A percentile compares a stretch with the other conserved stretches of the same genome.
Conservation (phyloP, 768 basidiomycete genomes). For the Sarcodon sp. region DNA sequence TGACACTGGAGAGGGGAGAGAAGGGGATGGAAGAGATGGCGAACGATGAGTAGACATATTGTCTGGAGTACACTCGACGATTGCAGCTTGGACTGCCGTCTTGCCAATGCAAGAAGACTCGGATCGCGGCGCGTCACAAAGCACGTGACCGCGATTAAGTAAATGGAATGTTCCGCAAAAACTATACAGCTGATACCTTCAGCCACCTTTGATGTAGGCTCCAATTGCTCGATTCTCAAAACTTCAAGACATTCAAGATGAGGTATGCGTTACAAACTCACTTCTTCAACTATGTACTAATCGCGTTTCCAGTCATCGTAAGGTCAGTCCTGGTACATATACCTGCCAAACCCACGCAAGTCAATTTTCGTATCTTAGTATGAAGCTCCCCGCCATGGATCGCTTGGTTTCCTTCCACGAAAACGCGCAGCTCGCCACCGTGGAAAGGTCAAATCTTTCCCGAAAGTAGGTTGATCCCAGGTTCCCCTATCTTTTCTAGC, state of each 20-base stretch:
- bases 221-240: slow-evolving; percentile 3
- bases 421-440: slow-evolving; percentile 96
- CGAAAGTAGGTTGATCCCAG: slow-evolving; percentile 52
- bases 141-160: neutral
- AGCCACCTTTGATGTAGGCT: neutral
- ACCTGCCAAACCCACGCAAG: slow-evolving; percentile 3
- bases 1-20: neutral
- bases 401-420: slow-evolving; percentile 92
- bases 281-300: neutral
- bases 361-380: slow-evolving; percentile 38
- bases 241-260: slow-evolving; percentile 21
- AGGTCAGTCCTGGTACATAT: slow-evolving; percentile 33
- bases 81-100: too few relatives aligned
- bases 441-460: slow-evolving; percentile 99
- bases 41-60: neutral
- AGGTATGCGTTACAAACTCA: slow-evolving; percentile 17
- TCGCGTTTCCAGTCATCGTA: slow-evolving; percentile 57
- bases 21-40: neutral
- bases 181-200: neutral
- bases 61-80: neutral
- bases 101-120: too few relatives aligned
- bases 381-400: slow-evolving; percentile 98
- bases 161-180: neutral
- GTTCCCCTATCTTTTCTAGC: neutral
- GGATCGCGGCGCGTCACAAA: too few relatives aligned